Evolutionary conservation across 78 protist genomes (phyloP).

Genomic region (Pelomyxa schiedti): DNA sequence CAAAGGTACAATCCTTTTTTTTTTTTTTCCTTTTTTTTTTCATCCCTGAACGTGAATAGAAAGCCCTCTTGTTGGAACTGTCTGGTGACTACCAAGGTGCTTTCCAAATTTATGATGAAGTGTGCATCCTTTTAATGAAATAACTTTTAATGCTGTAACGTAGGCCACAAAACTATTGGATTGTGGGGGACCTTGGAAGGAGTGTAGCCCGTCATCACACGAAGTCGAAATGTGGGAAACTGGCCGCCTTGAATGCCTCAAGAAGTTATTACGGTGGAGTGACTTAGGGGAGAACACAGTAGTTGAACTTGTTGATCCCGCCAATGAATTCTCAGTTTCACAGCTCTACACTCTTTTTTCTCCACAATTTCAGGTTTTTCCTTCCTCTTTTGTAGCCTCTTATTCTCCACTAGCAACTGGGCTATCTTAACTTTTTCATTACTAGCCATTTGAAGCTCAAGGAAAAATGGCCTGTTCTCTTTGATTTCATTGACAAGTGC

Average conservation of each 20-base stretch:
- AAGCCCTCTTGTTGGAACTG: conserved; percentile 25
- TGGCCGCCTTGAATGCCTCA: conserved; percentile 35
- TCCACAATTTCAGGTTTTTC: too few species aligned
- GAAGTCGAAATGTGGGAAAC: conserved; percentile 49
- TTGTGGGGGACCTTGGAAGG: conserved; percentile 3
- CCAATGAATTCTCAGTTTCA: too few species aligned
- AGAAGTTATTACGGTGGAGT: conserved; percentile 12
- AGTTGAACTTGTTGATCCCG: neutral
- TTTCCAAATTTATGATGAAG: conserved; percentile 17
- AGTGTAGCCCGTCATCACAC: neutral
- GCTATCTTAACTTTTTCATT: conserved; percentile 13
- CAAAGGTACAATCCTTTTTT: conserved; percentile 3
- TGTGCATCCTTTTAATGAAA: too few species aligned
- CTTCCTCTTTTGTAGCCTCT: too few species aligned
- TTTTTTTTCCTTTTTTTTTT: neutral
- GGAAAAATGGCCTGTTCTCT: conserved; percentile 38
- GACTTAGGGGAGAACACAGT: conserved; percentile 18
- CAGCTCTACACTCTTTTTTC: too few species aligned
- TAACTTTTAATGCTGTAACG: too few species aligned
- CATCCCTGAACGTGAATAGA: neutral
- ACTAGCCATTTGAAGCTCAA: conserved; percentile 29
- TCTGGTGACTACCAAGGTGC: conserved; percentile 31
- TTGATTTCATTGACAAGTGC: conserved; percentile 18
- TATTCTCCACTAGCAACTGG: neutral
- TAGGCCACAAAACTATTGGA: conserved; percentile 21